These are phyloP conservation scores for Ustilago xerochloae DNA, from an alignment of 1,284 basidiomycete genomes.

Conservation along the genomic window DNA sequence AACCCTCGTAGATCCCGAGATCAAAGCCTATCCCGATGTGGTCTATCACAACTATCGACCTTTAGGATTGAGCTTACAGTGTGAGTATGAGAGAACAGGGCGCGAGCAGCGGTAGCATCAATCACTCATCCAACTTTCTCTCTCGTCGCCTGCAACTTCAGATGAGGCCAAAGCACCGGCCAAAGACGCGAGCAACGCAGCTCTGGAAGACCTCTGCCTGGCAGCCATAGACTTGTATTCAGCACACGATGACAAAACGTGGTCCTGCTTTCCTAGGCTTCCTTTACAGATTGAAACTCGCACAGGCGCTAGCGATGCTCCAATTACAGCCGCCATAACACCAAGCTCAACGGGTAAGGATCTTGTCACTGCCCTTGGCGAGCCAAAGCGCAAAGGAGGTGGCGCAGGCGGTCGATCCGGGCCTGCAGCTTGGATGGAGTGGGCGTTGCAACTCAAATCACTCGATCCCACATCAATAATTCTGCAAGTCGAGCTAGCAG, in stretches of 20 bases:
- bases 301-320: not conserved
- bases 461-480: not conserved
- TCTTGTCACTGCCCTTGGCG: conserved; percentile 28
- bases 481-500: conserved; percentile 29
- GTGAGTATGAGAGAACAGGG: conserved; percentile 7
- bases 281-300: conserved; percentile 10
- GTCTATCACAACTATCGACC: conserved; percentile 32
- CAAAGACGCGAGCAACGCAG: conserved; percentile 9
- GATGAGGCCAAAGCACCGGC: conserved; percentile 9
- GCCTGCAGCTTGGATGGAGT: conserved; percentile 47
- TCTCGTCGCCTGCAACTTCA: not conserved
- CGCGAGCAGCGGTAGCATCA: not conserved
- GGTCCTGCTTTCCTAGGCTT: conserved; percentile 23
- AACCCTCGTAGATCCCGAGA: not conserved
- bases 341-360: conserved; percentile 25
- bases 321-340: conserved; percentile 2
- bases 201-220: conserved; percentile 4
- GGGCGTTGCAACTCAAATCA: not conserved
- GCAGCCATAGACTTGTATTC: conserved; percentile 40
- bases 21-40: conserved; percentile 34
- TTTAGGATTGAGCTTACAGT: conserved; percentile 39
- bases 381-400: conserved; percentile 42
- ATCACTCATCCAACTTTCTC: not conserved
- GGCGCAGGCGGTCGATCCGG: conserved; percentile 30
- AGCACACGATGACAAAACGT: conserved; percentile 19